A percentile compares a stretch with the other conserved stretches of the same genome.
phyloP scores from a whole-genome alignment of 352 stramenopile genomes.

The Pythium dissotocum region DNA sequence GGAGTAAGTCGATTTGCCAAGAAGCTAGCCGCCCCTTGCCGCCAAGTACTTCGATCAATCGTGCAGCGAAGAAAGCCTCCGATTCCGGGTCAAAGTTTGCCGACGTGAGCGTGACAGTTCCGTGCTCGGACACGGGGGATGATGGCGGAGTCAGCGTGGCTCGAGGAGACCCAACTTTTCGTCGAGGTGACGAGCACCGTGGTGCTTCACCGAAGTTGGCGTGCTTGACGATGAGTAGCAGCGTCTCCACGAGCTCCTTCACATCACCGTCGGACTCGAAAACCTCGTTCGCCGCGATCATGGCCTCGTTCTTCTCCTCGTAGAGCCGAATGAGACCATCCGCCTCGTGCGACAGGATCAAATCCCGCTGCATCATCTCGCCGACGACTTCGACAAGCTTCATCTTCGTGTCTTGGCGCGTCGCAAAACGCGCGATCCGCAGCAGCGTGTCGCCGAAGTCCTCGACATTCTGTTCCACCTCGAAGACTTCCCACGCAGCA shows the following conservation, averaged over 20 bases:
- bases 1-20: slow-evolving; percentile 69
- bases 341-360: slow-evolving; percentile 54
- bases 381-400: slow-evolving; percentile 64
- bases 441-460: slow-evolving; percentile 55
- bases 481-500: slow-evolving; percentile 54
- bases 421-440: slow-evolving; percentile 54
- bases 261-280: slow-evolving; percentile 74
- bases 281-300: slow-evolving; percentile 69
- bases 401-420: slow-evolving; percentile 42
- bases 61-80: slow-evolving; percentile 32
- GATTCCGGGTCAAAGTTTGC: slow-evolving; percentile 14
- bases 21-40: slow-evolving; percentile 37
- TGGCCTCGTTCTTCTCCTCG: slow-evolving; percentile 66
- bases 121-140: slow-evolving; percentile 7
- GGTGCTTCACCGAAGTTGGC: slow-evolving; percentile 52
- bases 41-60: slow-evolving; percentile 40
- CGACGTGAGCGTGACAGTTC: neutral
- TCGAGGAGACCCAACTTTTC: slow-evolving; percentile 2
- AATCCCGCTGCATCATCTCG: slow-evolving; percentile 60
- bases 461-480: slow-evolving; percentile 41
- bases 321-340: slow-evolving; percentile 67
- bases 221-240: slow-evolving; percentile 83
- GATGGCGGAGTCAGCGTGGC: slow-evolving; percentile 15
- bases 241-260: slow-evolving; percentile 74
- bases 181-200: slow-evolving; percentile 24